Percentiles rank a stretch among this genome's conserved stretches.
These are phyloP conservation scores for Coemansia sp. DNA, from an alignment of 192 early-diverging fungal genomes.

Conservation along the genomic window DNA sequence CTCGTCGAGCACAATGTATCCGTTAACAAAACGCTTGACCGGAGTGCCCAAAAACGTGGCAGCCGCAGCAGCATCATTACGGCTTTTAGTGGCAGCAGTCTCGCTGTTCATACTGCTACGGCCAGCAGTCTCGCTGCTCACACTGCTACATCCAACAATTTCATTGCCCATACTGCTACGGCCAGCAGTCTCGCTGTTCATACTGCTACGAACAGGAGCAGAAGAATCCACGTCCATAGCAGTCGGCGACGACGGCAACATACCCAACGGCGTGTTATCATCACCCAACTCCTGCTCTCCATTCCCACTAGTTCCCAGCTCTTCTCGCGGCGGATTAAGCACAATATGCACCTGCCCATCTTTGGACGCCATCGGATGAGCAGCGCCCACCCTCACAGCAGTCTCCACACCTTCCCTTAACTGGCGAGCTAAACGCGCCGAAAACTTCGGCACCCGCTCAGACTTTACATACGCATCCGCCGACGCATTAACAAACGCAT, in stretches of 20 bases:
- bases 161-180: too few species aligned
- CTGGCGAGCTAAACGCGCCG: conserved; percentile 40
- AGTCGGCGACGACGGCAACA: background rate
- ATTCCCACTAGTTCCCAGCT: too few species aligned
- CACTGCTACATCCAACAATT: too few species aligned
- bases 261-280: background rate
- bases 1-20: conserved; percentile 62
- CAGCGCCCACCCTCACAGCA: conserved; percentile 45
- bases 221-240: background rate
- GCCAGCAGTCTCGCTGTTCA: too few species aligned
- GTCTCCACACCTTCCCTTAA: conserved; percentile 44
- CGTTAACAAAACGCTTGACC: conserved; percentile 58
- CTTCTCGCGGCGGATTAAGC: background rate
- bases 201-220: too few species aligned
- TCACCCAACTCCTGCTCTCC: background rate
- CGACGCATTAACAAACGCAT: conserved; percentile 30
- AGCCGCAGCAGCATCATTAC: conserved; percentile 11
- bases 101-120: too few species aligned
- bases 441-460: conserved; percentile 33
- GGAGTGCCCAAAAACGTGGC: conserved; percentile 36
- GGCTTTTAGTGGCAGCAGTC: background rate
- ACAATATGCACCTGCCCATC: background rate
- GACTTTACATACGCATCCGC: conserved; percentile 51
- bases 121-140: too few species aligned
- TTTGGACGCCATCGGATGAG: conserved; percentile 7